These are phyloP conservation scores for Balamuthia mandrillaris DNA, from an alignment of 208 protist species.

Conservation along the genomic window DNA sequence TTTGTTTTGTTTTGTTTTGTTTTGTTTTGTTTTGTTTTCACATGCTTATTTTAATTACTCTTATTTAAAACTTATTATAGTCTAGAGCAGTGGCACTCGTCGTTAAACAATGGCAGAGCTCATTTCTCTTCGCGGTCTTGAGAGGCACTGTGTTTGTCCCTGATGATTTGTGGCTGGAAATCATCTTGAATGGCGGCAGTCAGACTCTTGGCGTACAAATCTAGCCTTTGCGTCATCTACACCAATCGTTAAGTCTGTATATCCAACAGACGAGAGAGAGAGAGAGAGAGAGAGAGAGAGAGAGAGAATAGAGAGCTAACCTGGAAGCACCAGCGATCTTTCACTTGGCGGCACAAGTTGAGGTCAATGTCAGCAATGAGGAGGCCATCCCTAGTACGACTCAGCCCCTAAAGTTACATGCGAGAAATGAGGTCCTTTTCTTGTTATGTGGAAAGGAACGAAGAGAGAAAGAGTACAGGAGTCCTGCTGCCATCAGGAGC, in stretches of 20 bases:
- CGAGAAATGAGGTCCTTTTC: not conserved
- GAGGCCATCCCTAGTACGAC: slow-evolving; percentile 71
- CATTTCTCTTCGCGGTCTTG: too few relatives aligned
- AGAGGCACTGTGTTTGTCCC: too few relatives aligned
- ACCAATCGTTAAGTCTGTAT: not conserved
- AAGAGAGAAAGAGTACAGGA: slow-evolving; percentile 48
- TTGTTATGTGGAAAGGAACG: not conserved
- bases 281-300: not conserved
- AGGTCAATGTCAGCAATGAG: slow-evolving; percentile 80
- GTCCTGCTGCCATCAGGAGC: slow-evolving; percentile 72
- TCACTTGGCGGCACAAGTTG: slow-evolving; percentile 76
- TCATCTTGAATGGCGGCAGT: slow-evolving; percentile 55
- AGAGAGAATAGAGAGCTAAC: slow-evolving; percentile 41
- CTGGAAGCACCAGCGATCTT: slow-evolving; percentile 80
- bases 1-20: not conserved
- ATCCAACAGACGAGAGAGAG: not conserved
- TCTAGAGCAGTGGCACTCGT: not conserved
- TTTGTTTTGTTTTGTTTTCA: not conserved
- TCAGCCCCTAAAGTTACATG: slow-evolving; percentile 46
- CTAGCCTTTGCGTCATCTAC: slow-evolving; percentile 60
- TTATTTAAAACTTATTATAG: not conserved
- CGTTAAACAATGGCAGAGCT: not conserved
- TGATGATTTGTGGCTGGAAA: slow-evolving; percentile 72
- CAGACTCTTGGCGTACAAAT: slow-evolving; percentile 68
- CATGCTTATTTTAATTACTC: not conserved